Percentiles rank a stretch among this genome's conserved stretches.
phyloP scores from a whole-genome alignment of 2,329 filamentous ascomycete species.

The Cercospora sp. region DNA sequence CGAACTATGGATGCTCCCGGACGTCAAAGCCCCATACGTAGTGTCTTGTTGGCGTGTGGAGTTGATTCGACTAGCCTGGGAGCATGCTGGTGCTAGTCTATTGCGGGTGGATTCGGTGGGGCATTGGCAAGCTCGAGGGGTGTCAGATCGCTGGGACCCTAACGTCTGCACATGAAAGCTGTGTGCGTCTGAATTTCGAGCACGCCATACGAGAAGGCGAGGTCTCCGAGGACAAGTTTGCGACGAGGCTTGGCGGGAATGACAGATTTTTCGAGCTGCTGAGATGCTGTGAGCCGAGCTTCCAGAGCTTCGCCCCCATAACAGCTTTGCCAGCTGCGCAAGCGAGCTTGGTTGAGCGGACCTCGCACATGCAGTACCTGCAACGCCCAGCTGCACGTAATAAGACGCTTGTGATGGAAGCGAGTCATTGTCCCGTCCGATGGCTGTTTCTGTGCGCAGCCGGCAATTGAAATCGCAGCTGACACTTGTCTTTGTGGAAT shows the following conservation, averaged over 20 bases:
- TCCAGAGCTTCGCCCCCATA: constrained; percentile 4
- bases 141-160: neutral
- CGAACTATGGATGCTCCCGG: constrained; percentile 2
- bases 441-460: neutral
- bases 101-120: neutral
- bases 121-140: constrained; percentile 1
- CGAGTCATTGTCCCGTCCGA: neutral
- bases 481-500: neutral
- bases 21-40: constrained; percentile 1
- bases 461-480: neutral
- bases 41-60: constrained; percentile 7
- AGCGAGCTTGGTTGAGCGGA: constrained; percentile 1
- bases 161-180: neutral
- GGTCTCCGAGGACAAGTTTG: neutral
- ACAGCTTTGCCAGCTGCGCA: neutral
- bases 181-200: neutral
- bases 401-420: neutral
- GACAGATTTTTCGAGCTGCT: neutral
- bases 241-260: neutral
- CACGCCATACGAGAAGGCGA: neutral
- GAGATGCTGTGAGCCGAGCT: constrained; percentile 1
- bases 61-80: neutral
- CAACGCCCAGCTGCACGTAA: constrained; percentile 1
- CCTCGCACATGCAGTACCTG: constrained; percentile 1
- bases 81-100: constrained; percentile 1